These are phyloP conservation scores for Vachellia pachyceras DNA, from an alignment of 306 rosid genomes.

Conservation along the genomic window DNA sequence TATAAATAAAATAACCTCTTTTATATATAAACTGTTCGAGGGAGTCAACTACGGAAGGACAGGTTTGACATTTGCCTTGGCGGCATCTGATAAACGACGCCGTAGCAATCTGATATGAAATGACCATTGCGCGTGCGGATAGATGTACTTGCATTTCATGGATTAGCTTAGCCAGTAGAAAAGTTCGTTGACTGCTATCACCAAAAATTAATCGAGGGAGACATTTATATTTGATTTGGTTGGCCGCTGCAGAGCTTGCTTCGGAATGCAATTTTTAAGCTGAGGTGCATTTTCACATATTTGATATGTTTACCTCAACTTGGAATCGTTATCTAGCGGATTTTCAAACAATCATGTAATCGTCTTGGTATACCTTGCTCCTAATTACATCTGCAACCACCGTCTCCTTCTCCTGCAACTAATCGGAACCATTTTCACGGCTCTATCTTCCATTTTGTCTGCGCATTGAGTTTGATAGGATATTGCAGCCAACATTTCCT, in stretches of 20 bases:
- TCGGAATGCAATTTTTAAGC: too few relatives aligned
- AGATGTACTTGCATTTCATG: not conserved
- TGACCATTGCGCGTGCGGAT: not conserved
- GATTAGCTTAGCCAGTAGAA: conserved; percentile 7
- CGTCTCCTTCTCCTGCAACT: conserved; percentile 31
- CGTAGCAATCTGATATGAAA: conserved; percentile 20
- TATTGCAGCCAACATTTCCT: too few relatives aligned
- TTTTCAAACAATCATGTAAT: too few relatives aligned
- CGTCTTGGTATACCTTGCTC: not conserved
- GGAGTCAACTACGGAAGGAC: not conserved
- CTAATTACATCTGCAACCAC: conserved; percentile 21
- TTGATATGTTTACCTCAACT: too few relatives aligned
- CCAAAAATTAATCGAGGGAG: conserved; percentile 24
- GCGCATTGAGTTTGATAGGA: not conserved
- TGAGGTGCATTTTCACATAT: too few relatives aligned
- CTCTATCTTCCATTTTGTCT: not conserved
- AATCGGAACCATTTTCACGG: not conserved
- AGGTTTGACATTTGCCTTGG: not conserved
- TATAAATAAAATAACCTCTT: too few relatives aligned
- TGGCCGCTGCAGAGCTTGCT: too few relatives aligned
- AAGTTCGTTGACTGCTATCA: conserved; percentile 36
- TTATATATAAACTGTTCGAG: too few relatives aligned
- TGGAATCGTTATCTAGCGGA: too few relatives aligned
- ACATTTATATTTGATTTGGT: not conserved
- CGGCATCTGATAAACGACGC: conserved; percentile 36